A percentile compares a stretch with the other conserved stretches of the same genome.
These are phyloP conservation scores for Pouteria campechiana DNA, from an alignment of 179 eudicot genomes.

Conservation along the genomic window DNA sequence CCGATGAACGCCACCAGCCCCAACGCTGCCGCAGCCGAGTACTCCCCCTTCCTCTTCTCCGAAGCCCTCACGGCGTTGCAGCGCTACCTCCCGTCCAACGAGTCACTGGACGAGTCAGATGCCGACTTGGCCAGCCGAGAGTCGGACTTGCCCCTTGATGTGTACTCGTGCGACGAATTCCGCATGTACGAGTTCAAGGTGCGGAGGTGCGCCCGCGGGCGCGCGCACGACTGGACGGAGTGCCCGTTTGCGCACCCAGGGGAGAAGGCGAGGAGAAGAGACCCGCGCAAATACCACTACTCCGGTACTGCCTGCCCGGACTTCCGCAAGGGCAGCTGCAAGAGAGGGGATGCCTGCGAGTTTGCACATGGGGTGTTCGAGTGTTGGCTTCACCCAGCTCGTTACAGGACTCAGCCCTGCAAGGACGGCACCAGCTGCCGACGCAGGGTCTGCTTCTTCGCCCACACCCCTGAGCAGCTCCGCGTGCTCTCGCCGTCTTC, in stretches of 20 bases:
- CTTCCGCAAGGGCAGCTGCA: conserved; percentile 45
- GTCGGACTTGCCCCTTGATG: conserved; percentile 11
- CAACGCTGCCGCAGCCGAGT: conserved; percentile 7
- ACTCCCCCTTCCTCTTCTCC: conserved; percentile 13
- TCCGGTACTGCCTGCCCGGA: conserved; percentile 68
- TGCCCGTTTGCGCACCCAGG: conserved; percentile 75
- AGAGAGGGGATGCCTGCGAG: conserved; percentile 54
- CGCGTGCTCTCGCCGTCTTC: conserved; percentile 28
- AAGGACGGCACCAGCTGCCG: conserved; percentile 50
- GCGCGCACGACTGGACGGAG: conserved; percentile 78
- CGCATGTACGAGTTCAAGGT: conserved; percentile 68
- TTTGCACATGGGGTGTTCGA: conserved; percentile 67
- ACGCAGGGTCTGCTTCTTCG: conserved; percentile 67
- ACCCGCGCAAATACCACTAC: conserved; percentile 40
- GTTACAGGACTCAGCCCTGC: conserved; percentile 66
- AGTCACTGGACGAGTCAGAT: neutral
- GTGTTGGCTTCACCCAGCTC: conserved; percentile 67
- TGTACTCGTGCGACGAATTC: conserved; percentile 33
- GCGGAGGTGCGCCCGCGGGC: conserved; percentile 42
- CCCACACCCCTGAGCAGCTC: conserved; percentile 54
- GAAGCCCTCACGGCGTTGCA: conserved; percentile 32
- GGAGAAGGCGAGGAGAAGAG: conserved; percentile 68
- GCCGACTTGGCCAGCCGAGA: conserved; percentile 11
- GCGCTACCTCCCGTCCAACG: conserved; percentile 30
- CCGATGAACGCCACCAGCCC: conserved; percentile 15